Evolutionary conservation across 208 protist species (phyloP), one percentile per base, ranked within the genome.

Genomic region (Leishmania tarentolae): DNA sequence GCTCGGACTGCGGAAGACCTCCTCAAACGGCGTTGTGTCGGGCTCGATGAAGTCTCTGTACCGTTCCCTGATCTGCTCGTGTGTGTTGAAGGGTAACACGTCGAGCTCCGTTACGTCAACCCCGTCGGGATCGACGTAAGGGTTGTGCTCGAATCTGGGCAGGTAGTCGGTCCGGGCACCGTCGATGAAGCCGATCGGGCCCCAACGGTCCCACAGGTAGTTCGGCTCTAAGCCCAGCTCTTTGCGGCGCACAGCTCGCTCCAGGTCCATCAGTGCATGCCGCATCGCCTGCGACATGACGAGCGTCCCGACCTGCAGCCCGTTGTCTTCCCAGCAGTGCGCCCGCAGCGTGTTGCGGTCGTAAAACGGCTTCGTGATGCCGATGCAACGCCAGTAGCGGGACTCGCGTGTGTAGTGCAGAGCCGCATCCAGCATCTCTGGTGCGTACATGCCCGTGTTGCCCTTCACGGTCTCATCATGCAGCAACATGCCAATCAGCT

Each of bases 131-230:
- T 98, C 95, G 35, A 95, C 87, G 83, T 94, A 95, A 2, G 93
- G 92, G 79, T 97, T 97, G 84, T 97, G 93, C 65, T 87, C 85
- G 79, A 98, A 97, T 44, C 95, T 92, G 1, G 95, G 95, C 31
- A 98, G 86, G 79, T 95, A 97, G 85, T 98, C 93, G 21, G 83
- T 87, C 3, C 87, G 79, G 2, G 91, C 85, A 50, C 95, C 95
- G 66, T 98, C 95, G 81, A 97, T 92, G 81, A 97, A 97, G n/a
- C 95, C 95, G 75, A 96, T 89, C 19, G 95, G 95, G 15, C 95
- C 93, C 94, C 95, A 98, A 65, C 88, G 87, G 74, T 98, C 95
- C 94, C 95, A 98, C 80, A 97, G 59, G 78, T 98, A 98, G 81
- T 96, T 94, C 47, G 93, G 93, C 84, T 90, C 86, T 19, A 98